Evolutionary conservation across 805 yeast genomes (phyloP).

Genomic region (Metschnikowia reukaufii): DNA sequence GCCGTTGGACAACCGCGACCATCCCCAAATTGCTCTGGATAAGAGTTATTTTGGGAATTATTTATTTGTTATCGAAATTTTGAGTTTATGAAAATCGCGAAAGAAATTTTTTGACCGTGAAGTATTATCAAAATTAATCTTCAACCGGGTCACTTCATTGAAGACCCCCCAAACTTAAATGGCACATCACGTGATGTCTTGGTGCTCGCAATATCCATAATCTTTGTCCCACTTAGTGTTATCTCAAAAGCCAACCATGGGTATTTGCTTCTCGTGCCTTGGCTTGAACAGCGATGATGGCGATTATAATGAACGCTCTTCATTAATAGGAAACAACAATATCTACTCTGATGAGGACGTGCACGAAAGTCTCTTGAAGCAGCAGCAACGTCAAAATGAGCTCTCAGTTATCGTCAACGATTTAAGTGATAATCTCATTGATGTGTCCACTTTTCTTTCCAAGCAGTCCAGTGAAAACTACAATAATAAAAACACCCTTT

Average conservation of each 20-base stretch:
- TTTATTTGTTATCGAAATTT: too few species aligned
- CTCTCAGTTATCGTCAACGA: constrained; percentile 48
- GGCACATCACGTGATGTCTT: constrained; percentile 1
- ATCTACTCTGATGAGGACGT: constrained; percentile 31
- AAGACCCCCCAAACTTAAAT: too few species aligned
- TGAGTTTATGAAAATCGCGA: too few species aligned
- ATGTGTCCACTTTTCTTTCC: constrained; percentile 34
- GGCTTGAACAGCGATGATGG: constrained; percentile 33
- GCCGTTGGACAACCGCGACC: too few species aligned
- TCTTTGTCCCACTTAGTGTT: background rate
- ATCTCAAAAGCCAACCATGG: constrained; percentile 33
- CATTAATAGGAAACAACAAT: constrained; percentile 30
- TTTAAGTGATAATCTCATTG: constrained; percentile 34
- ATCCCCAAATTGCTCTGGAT: too few species aligned
- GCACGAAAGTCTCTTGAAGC: constrained; percentile 39
- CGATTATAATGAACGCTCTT: constrained; percentile 41
- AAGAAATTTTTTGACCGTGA: too few species aligned
- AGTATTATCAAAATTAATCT: too few species aligned
- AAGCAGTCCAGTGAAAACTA: constrained; percentile 1
- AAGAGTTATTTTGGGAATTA: too few species aligned
- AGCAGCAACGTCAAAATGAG: constrained; percentile 48
- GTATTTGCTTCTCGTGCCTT: constrained; percentile 50
- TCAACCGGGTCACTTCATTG: too few species aligned
- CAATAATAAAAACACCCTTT: constrained; percentile 5
- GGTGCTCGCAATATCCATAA: background rate